phyloP scores from a whole-genome alignment of 768 basidiomycete genomes.

The Naganishia kalamii region DNA sequence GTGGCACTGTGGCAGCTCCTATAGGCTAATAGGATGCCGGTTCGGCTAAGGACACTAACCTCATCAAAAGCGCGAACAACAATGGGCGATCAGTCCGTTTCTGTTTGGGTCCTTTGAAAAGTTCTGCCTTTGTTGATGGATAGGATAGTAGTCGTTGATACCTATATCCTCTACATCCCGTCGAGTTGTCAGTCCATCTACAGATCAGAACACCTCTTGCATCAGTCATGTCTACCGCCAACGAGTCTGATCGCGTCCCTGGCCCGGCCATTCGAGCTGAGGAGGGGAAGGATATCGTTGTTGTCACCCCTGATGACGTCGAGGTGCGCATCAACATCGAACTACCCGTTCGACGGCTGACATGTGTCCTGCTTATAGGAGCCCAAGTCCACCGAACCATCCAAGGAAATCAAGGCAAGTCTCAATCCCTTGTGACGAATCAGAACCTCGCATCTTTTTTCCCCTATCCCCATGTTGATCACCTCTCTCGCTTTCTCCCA shows the following conservation, averaged over 20 bases:
- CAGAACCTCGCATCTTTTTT: neutral
- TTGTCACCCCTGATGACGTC: neutral
- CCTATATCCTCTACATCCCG: neutral
- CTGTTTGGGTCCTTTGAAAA: too few relatives aligned
- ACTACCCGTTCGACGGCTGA: neutral
- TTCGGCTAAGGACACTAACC: too few relatives aligned
- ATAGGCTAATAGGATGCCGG: too few relatives aligned
- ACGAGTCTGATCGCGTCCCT: neutral
- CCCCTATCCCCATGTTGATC: neutral
- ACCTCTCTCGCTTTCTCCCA: neutral
- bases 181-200: neutral
- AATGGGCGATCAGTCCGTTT: too few relatives aligned
- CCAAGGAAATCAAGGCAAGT: neutral
- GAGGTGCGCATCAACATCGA: neutral
- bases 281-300: neutral
- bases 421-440: too few relatives aligned
- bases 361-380: neutral
- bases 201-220: neutral
- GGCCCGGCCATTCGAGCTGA: neutral
- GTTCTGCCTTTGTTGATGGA: too few relatives aligned
- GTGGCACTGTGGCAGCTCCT: too few relatives aligned
- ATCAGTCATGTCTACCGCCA: constrained; percentile 2
- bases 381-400: neutral
- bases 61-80: too few relatives aligned
- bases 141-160: too few relatives aligned